Conservation (phyloP, 2,329 filamentous ascomycete genomes). For the Fusarium hostae region DNA sequence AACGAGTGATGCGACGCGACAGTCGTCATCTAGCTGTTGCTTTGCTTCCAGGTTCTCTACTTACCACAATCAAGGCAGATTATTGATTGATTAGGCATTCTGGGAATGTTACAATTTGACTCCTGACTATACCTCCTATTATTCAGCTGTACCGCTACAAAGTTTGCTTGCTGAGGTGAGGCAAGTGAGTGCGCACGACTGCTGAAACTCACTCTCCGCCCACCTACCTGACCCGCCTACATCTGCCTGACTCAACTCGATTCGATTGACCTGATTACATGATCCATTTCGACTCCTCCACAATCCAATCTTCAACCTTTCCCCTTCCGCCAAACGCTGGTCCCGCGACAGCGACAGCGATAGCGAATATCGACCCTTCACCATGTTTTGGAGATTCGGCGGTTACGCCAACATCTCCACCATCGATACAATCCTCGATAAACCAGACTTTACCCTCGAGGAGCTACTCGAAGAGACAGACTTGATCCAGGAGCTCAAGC, state of each 20-base stretch:
- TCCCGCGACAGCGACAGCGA: conserved; percentile 48
- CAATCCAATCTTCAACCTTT: conserved; percentile 27
- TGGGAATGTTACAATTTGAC: conserved; percentile 24
- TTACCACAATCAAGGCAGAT: conserved; percentile 10
- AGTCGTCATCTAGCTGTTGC: background rate
- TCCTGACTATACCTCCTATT: background rate
- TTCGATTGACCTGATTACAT: conserved; percentile 40
- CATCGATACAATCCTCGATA: conserved; percentile 96
- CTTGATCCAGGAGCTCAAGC: conserved; percentile 96
- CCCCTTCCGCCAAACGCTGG: conserved; percentile 39
- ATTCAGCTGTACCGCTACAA: conserved; percentile 1
- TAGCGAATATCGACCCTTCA: conserved; percentile 59
- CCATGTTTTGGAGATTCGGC: conserved; percentile 99
- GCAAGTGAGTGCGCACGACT: conserved; percentile 3
- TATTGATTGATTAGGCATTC: conserved; percentile 22
- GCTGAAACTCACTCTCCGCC: conserved; percentile 26
- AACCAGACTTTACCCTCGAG: conserved; percentile 93
- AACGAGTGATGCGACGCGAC: conserved; percentile 20
- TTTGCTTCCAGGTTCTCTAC: conserved; percentile 3
- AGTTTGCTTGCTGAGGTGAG: conserved; percentile 9
- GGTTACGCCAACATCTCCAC: conserved; percentile 97
- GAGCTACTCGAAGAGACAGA: conserved; percentile 96
- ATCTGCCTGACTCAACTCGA: conserved; percentile 29
- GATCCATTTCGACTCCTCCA: conserved; percentile 42
- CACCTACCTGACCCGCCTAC: conserved; percentile 35